Percentiles rank a stretch among this genome's conserved stretches.
These are phyloP conservation scores for Pythium brachiatum DNA, from an alignment of 352 stramenopile species.

Conservation along the genomic window DNA sequence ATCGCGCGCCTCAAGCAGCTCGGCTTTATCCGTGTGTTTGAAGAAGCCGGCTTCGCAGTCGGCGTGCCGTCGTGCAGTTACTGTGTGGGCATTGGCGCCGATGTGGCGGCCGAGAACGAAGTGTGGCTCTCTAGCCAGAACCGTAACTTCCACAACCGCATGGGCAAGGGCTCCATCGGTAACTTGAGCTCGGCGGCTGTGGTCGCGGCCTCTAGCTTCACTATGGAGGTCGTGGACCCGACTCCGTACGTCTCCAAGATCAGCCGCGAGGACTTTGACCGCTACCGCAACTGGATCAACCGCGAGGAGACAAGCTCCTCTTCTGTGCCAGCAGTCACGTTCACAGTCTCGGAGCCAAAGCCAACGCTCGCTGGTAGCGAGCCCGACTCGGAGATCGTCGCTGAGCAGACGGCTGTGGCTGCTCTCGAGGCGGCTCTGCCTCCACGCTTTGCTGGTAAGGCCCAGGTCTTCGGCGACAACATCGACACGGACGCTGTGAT, in stretches of 20 bases:
- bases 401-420: conserved; percentile 55
- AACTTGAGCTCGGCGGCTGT: conserved; percentile 67
- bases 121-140: conserved; percentile 85
- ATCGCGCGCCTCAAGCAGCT: conserved; percentile 60
- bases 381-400: conserved; percentile 36
- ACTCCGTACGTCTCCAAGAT: conserved; percentile 60
- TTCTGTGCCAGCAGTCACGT: conserved; percentile 28
- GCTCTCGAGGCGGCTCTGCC: conserved; percentile 53
- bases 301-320: conserved; percentile 21
- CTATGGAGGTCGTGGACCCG: conserved; percentile 74
- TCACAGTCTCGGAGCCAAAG: conserved; percentile 42
- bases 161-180: conserved; percentile 78
- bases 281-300: conserved; percentile 75
- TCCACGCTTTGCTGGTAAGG: conserved; percentile 59
- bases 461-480: conserved; percentile 76
- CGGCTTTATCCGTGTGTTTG: conserved; percentile 68
- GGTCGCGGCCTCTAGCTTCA: conserved; percentile 75
- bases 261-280: conserved; percentile 71
- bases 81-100: conserved; percentile 77
- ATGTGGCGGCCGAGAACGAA: conserved; percentile 67
- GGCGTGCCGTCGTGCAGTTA: conserved; percentile 78
- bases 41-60: conserved; percentile 76
- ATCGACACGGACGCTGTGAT: conserved; percentile 83
- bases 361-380: conserved; percentile 36
- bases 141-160: conserved; percentile 85